A percentile compares a stretch with the other conserved stretches of the same genome.
phyloP scores from a whole-genome alignment of 345 rosid species.

The Clarkia xantiana region DNA sequence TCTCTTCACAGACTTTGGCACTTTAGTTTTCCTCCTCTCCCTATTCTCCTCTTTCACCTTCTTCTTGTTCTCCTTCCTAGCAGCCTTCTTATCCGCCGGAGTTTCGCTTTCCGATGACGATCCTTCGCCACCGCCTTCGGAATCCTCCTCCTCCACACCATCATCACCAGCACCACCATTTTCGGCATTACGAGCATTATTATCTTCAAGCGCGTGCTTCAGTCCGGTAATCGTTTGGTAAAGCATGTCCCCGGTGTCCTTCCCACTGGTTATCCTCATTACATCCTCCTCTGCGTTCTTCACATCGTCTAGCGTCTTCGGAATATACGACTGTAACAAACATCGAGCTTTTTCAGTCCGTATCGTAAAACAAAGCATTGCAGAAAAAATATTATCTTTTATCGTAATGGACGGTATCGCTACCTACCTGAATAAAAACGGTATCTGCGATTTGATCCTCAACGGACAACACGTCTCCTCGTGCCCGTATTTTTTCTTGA shows the following conservation, averaged over 20 bases:
- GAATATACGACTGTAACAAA: conserved; percentile 54
- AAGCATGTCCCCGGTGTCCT: conserved; percentile 60
- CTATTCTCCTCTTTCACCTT: conserved; percentile 92
- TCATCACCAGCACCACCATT: conserved; percentile 3
- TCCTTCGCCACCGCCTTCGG: too few species aligned
- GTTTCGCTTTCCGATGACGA: background rate
- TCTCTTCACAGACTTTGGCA: conserved; percentile 84
- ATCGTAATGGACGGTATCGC: too few species aligned
- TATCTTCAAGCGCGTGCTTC: conserved; percentile 43
- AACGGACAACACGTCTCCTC: conserved; percentile 49
- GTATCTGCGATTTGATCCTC: conserved; percentile 95
- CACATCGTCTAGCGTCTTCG: conserved; percentile 68
- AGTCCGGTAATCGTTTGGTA: conserved; percentile 79
- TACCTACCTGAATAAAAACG: conserved; percentile 82
- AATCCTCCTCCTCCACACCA: conserved; percentile 11
- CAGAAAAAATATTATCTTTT: too few species aligned
- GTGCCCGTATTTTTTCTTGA: conserved; percentile 50
- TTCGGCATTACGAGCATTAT: conserved; percentile 12
- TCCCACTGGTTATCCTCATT: conserved; percentile 53
- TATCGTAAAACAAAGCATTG: too few species aligned
- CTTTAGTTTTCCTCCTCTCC: conserved; percentile 73
- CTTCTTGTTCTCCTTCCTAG: conserved; percentile 92
- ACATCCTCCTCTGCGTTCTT: conserved; percentile 71
- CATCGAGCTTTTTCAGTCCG: background rate
- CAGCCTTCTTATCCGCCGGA: conserved; percentile 51